Base-by-base conservation (phyloP, 83 land plant species). In the Diphasiastrum complanatum region DNA sequence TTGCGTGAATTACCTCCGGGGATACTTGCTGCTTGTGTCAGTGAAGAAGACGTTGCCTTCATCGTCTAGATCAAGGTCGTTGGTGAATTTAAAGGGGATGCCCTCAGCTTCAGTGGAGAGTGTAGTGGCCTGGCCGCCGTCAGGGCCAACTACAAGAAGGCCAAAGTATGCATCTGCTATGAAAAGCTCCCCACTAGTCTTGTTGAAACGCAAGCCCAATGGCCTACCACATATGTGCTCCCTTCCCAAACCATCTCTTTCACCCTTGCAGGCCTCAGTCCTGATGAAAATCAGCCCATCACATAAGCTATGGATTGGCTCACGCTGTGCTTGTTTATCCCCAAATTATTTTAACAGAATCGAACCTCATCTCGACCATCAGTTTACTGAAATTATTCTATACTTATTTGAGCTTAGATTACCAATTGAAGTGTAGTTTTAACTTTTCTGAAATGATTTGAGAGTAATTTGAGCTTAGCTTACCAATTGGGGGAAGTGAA, bases 111-210 rank as follows among this genome's bases (percentile, higher is more conserved):
- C 83, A 5, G 63, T 71, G 23, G 72, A 25, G 1, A 86, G 81
- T 1, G 74, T 40, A 23, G 63, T 78, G 16, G 91, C 87, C 60
- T 78, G 60, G 3, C 91, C 91, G 33, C 91, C 91, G 43, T 80
- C 77, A 23, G 87, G 87, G 0, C 87, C 87, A 1, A 86, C 91
- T 41, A 75, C 77, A 57, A 80, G 28, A 49, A 86, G 61, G 6
- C 91, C 91, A 31, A 80, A 71, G 56, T 83, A 86, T 30, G 91
- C 87, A 78, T 86, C 91, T n/a, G 91, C 87, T 58, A 86, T 83
- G 51, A 82, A 86, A 33, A 86, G 37, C 28, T 86, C 84, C 16
- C 87, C 91, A 10, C 80, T 85, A 55, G 61, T 73, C 69, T 80
- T 80, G 51, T 75, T 60, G 56, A 86, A 86, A 29, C 91, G 69